These are phyloP conservation scores for Peziza echinospora DNA, from an alignment of 495 filamentous ascomycete species.

Conservation along the genomic window DNA sequence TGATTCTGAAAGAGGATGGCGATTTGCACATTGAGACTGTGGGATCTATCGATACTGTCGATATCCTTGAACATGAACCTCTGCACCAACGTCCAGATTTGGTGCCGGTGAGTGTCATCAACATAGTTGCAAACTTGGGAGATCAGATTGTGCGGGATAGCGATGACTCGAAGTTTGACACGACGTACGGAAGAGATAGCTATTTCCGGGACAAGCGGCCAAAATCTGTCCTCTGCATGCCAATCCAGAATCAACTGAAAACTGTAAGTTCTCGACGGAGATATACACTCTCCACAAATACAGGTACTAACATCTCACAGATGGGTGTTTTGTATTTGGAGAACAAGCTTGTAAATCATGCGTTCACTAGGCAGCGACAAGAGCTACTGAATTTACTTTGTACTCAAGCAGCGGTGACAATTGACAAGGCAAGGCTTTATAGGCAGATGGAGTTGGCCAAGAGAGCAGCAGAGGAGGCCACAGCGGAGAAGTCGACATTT, in stretches of 20 bases:
- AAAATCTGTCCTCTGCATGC: conserved; percentile 19
- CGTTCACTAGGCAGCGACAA: conserved; percentile 18
- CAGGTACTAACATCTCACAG: neutral
- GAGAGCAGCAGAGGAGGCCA: conserved; percentile 18
- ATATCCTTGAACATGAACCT: conserved; percentile 18
- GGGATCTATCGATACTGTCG: conserved; percentile 17
- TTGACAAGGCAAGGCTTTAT: conserved; percentile 20
- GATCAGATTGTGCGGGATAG: conserved; percentile 18
- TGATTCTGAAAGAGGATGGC: conserved; percentile 18
- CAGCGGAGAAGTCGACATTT: conserved; percentile 19
- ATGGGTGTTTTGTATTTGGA: conserved; percentile 19
- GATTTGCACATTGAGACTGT: conserved; percentile 18
- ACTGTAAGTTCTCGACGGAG: conserved; percentile 1
- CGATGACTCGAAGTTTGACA: conserved; percentile 19
- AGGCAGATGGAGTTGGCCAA: conserved; percentile 20
- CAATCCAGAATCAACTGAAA: conserved; percentile 19
- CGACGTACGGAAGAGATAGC: conserved; percentile 16
- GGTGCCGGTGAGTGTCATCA: conserved; percentile 19
- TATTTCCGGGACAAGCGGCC: conserved; percentile 15
- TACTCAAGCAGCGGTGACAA: conserved; percentile 19
- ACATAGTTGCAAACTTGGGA: conserved; percentile 17
- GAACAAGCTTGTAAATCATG: conserved; percentile 18
- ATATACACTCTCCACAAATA: neutral
- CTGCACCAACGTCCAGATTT: conserved; percentile 16
- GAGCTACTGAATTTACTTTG: conserved; percentile 18